These are phyloP conservation scores for Castanospermum australe DNA, from an alignment of 306 rosid species.

Conservation along the genomic window DNA sequence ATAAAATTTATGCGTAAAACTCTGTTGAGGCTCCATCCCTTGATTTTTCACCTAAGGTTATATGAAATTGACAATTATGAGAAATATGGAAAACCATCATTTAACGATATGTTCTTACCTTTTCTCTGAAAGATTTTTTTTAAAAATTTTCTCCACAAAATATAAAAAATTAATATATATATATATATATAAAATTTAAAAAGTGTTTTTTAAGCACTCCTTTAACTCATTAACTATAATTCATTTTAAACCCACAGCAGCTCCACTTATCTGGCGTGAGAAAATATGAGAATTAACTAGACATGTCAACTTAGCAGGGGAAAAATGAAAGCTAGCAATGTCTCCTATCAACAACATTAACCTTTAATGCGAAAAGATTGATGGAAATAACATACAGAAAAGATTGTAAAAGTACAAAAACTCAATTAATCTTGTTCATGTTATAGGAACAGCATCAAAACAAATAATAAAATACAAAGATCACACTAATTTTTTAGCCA, in stretches of 20 bases:
- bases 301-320: slow-evolving; percentile 24
- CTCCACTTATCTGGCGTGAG: slow-evolving; percentile 5
- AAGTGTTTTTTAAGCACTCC: slow-evolving; percentile 24
- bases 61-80: too few relatives aligned
- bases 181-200: too few relatives aligned
- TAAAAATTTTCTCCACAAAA: not conserved
- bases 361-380: slow-evolving; percentile 11
- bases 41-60: too few relatives aligned
- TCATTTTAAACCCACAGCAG: slow-evolving; percentile 2
- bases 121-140: not conserved
- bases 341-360: slow-evolving; percentile 31
- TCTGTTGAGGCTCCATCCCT: too few relatives aligned
- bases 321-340: not conserved
- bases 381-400: not conserved
- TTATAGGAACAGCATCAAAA: slow-evolving; percentile 34
- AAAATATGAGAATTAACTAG: slow-evolving; percentile 13
- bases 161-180: too few relatives aligned
- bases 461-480: slow-evolving; percentile 3
- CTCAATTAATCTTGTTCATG: slow-evolving; percentile 33
- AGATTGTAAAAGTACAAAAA: slow-evolving; percentile 32
- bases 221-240: slow-evolving; percentile 7
- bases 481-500: slow-evolving; percentile 27
- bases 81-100: too few relatives aligned
- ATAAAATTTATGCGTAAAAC: too few relatives aligned
- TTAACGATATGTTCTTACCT: too few relatives aligned